Evolutionary conservation across 352 stramenopile genomes (phyloP).

Genomic region (Globisporangium parvum): DNA sequence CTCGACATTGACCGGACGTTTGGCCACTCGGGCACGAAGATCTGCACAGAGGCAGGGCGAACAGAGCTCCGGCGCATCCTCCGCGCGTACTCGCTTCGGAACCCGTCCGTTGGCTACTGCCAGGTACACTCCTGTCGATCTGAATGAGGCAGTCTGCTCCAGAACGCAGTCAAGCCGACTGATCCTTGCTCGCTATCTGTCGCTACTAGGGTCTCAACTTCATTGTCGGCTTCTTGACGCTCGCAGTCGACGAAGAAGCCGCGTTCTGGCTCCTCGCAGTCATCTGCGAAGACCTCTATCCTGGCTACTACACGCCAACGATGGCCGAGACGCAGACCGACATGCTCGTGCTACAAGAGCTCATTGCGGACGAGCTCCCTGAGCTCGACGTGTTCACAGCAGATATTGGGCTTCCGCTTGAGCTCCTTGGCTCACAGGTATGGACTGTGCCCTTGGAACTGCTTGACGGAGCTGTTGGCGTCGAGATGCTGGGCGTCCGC

Average conservation of each 20-base stretch:
- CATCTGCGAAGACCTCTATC: slow-evolving; percentile 87
- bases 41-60: slow-evolving; percentile 49
- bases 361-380: slow-evolving; percentile 80
- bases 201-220: slow-evolving; percentile 69
- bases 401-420: slow-evolving; percentile 74
- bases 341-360: slow-evolving; percentile 83
- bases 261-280: slow-evolving; percentile 86
- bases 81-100: slow-evolving; percentile 72
- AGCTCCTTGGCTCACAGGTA: slow-evolving; percentile 78
- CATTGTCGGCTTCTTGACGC: slow-evolving; percentile 80
- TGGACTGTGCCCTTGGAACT: not conserved
- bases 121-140: slow-evolving; percentile 29
- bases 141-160: not conserved
- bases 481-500: not conserved
- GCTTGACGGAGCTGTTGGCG: not conserved
- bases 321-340: slow-evolving; percentile 89
- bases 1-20: slow-evolving; percentile 86
- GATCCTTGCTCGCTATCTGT: not conserved
- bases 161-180: too few species aligned
- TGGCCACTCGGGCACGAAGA: slow-evolving; percentile 58
- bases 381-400: slow-evolving; percentile 66
- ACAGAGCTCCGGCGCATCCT: slow-evolving; percentile 61
- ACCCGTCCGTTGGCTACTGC: slow-evolving; percentile 79
- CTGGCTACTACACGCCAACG: slow-evolving; percentile 83
- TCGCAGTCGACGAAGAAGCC: slow-evolving; percentile 79